A percentile compares a stretch with the other conserved stretches of the same genome.
Conservation (phyloP, 495 filamentous ascomycete genomes). For the Daldinia childiae region DNA sequence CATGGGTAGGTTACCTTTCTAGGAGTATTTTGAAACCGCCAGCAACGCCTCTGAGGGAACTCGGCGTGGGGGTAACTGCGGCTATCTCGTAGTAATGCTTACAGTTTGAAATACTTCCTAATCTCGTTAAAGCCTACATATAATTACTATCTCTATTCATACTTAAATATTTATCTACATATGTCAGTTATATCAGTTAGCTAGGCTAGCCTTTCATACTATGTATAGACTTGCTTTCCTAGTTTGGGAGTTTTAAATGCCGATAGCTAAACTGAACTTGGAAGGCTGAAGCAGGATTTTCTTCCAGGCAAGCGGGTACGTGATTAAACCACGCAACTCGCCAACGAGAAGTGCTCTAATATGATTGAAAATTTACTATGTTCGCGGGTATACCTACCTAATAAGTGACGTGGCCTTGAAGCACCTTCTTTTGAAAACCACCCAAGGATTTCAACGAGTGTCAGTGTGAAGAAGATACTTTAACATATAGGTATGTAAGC, state of each 20-base stretch:
- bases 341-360: background rate
- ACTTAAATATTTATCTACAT: background rate
- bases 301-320: background rate
- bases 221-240: background rate
- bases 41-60: background rate
- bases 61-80: background rate
- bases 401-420: background rate
- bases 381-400: background rate
- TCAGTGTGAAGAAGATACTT: background rate
- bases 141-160: background rate
- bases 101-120: background rate
- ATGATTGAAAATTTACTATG: background rate
- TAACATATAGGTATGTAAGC: background rate
- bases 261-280: conserved; percentile 10
- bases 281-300: conserved; percentile 6
- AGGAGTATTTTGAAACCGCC: background rate
- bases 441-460: background rate
- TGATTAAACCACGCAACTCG: conserved; percentile 1
- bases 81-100: background rate
- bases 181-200: too few species aligned
- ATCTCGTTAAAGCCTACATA: background rate
- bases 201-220: background rate
- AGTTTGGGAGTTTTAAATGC: background rate
- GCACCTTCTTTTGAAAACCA: background rate
- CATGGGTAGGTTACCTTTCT: background rate